phyloP scores from a whole-genome alignment of 2,329 filamentous ascomycete genomes.

The Trichoderma sp. region DNA sequence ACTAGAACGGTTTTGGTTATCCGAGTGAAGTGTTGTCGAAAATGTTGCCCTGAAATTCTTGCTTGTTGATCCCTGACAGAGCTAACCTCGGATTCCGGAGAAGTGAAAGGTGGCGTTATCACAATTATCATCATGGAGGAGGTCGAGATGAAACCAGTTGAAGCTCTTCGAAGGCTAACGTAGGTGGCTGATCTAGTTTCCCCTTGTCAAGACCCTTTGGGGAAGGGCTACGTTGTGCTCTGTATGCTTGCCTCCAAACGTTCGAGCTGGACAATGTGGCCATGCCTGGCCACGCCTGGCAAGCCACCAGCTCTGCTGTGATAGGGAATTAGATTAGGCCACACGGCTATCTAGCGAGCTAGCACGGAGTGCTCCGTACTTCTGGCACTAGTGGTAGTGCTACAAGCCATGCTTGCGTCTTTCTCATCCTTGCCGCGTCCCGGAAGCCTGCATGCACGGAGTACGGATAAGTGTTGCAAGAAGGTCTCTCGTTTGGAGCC shows the following conservation, averaged over 20 bases:
- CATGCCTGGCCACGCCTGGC: not conserved
- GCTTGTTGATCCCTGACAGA: not conserved
- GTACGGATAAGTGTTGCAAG: not conserved
- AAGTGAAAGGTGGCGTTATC: not conserved
- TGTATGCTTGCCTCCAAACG: not conserved
- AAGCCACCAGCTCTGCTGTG: conserved; percentile 1
- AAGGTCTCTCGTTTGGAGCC: not conserved
- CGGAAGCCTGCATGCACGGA: conserved; percentile 7
- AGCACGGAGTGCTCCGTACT: conserved; percentile 16
- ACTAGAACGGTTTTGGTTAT: not conserved
- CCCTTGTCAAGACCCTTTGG: not conserved
- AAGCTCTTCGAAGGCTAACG: not conserved
- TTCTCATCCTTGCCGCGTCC: not conserved
- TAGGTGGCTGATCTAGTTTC: not conserved
- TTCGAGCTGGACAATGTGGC: not conserved
- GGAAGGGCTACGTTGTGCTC: not conserved
- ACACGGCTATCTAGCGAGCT: conserved; percentile 16
- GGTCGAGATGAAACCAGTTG: not conserved
- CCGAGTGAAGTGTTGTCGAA: not conserved
- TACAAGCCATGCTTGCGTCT: not conserved
- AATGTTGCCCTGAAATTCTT: not conserved
- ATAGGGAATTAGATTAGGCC: conserved; percentile 6
- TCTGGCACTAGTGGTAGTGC: not conserved
- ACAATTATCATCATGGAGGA: not conserved
- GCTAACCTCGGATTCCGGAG: not conserved